phyloP scores from a whole-genome alignment of 164 flowering plant genomes.

The Euptelea pleiosperma region DNA sequence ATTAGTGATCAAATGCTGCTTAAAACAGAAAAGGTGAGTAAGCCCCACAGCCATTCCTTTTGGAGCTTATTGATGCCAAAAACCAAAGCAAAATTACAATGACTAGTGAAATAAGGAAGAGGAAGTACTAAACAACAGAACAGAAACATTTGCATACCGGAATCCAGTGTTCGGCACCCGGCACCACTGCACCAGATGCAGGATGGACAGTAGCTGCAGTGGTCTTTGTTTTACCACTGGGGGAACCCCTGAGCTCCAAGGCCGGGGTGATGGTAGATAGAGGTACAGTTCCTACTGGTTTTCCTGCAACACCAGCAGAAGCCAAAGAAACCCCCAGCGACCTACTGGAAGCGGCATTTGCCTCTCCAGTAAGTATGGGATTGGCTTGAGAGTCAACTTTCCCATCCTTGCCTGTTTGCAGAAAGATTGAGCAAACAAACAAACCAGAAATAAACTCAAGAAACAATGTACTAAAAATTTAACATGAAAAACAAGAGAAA shows the following conservation, averaged over 20 bases:
- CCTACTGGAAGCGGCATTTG: slow-evolving; percentile 29
- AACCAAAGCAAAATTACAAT: slow-evolving; percentile 18
- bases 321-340: slow-evolving; percentile 22
- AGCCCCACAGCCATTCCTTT: slow-evolving; percentile 26
- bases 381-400: slow-evolving; percentile 29
- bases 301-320: slow-evolving; percentile 24
- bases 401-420: slow-evolving; percentile 37
- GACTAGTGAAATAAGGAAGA: too few relatives aligned
- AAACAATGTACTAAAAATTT: slow-evolving; percentile 19
- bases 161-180: slow-evolving; percentile 56
- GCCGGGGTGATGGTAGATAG: slow-evolving; percentile 34
- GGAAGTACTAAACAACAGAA: too few relatives aligned
- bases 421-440: not conserved
- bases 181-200: slow-evolving; percentile 34
- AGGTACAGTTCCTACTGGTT: slow-evolving; percentile 27
- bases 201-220: slow-evolving; percentile 27
- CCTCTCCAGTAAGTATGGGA: slow-evolving; percentile 18
- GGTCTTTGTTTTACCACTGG: slow-evolving; percentile 30
- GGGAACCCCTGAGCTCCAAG: slow-evolving; percentile 39
- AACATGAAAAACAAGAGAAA: too few relatives aligned
- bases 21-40: too few relatives aligned
- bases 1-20: too few relatives aligned
- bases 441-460: slow-evolving; percentile 14
- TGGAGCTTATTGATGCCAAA: slow-evolving; percentile 20
- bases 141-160: slow-evolving; percentile 41